phyloP scores from a whole-genome alignment of 192 early-diverging fungal genomes.

The Spinellus fusiger region DNA sequence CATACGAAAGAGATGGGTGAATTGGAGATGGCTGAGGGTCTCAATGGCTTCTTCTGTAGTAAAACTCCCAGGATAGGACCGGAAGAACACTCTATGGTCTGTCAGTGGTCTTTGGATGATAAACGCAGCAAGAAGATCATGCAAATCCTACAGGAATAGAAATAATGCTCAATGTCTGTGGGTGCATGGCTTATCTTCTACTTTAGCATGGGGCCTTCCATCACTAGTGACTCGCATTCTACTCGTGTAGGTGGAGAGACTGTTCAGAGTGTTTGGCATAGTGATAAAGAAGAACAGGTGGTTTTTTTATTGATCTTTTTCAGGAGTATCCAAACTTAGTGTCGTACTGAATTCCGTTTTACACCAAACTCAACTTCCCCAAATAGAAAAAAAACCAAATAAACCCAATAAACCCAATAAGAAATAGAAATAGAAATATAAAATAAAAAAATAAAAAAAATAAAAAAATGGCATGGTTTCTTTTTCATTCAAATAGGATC shows the following conservation, averaged over 20 bases:
- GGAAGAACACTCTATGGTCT: slow-evolving; percentile 43
- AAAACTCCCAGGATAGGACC: slow-evolving; percentile 45
- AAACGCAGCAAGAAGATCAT: slow-evolving; percentile 48
- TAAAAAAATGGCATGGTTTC: too few species aligned
- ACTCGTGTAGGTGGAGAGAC: slow-evolving; percentile 23
- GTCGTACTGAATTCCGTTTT: too few species aligned
- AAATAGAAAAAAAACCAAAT: too few species aligned
- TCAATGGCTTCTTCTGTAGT: slow-evolving; percentile 47
- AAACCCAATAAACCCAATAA: too few species aligned
- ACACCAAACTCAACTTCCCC: too few species aligned
- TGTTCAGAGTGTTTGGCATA: slow-evolving; percentile 11
- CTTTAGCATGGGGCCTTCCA: slow-evolving; percentile 52
- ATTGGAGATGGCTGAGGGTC: slow-evolving; percentile 40
- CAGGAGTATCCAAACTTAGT: too few species aligned
- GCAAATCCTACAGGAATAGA: slow-evolving; percentile 34
- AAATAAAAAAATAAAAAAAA: too few species aligned
- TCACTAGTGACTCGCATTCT: slow-evolving; percentile 47
- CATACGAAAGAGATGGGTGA: slow-evolving; percentile 39
- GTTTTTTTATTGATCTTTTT: too few species aligned
- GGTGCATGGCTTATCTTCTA: slow-evolving; percentile 9
- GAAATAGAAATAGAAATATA: too few species aligned
- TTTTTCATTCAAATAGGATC: too few species aligned
- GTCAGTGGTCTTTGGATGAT: slow-evolving; percentile 44
- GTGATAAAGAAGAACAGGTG: background rate
- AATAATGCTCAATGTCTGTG: background rate